These are phyloP conservation scores for Paracorniculantispora psalliotae DNA, from an alignment of 2,329 filamentous ascomycete genomes.

Conservation along the genomic window DNA sequence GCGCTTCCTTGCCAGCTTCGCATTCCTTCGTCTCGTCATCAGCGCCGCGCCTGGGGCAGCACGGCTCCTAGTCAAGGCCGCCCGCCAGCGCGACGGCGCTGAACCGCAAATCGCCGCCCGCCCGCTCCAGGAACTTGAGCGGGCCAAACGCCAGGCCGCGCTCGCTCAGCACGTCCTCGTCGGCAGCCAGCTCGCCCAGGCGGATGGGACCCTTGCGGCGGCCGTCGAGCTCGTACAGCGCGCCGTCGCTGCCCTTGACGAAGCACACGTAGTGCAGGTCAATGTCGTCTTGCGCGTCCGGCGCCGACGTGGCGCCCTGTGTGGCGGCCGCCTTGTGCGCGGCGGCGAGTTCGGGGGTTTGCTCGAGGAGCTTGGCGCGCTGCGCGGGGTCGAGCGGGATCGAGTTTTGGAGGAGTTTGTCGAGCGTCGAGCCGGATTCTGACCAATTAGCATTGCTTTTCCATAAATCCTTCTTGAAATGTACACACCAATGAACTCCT, in stretches of 20 bases:
- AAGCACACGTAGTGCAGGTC: constrained; percentile 97
- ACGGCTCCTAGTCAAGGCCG: constrained; percentile 37
- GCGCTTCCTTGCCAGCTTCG: not conserved
- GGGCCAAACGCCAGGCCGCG: constrained; percentile 68
- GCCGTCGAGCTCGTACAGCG: constrained; percentile 57
- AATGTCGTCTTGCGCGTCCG: constrained; percentile 72
- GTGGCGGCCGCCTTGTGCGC: constrained; percentile 76
- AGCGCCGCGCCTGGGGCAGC: not conserved
- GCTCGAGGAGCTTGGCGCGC: constrained; percentile 71
- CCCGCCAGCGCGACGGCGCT: constrained; percentile 53
- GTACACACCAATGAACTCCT: constrained; percentile 51
- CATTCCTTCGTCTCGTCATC: not conserved
- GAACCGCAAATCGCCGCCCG: constrained; percentile 52
- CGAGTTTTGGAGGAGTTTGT: constrained; percentile 63
- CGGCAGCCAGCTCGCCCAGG: constrained; percentile 48
- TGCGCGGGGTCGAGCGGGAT: constrained; percentile 60
- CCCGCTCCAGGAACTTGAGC: constrained; percentile 51
- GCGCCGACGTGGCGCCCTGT: constrained; percentile 72
- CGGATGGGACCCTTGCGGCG: constrained; percentile 52
- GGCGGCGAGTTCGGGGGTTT: constrained; percentile 66
- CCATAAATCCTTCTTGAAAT: not conserved
- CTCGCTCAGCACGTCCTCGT: constrained; percentile 70
- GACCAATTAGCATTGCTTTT: constrained; percentile 10
- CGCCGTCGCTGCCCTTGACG: constrained; percentile 66
- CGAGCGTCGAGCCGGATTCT: constrained; percentile 52